These are phyloP conservation scores for Trifolium pratense DNA, from an alignment of 306 rosid species.

Conservation along the genomic window DNA sequence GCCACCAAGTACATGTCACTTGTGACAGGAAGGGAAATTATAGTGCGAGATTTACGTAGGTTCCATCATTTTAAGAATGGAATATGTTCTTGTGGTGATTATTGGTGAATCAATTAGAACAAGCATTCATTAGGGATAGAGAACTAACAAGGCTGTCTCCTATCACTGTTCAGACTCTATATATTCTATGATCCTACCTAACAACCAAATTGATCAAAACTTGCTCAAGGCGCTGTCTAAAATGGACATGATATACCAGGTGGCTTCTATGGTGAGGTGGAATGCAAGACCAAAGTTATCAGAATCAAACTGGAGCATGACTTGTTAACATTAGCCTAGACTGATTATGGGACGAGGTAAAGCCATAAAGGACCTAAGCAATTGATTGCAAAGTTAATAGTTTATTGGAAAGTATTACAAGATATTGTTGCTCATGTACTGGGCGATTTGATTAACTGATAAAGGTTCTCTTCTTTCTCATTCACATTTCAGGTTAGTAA, in stretches of 20 bases:
- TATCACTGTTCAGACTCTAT: background rate
- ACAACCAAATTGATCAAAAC: background rate
- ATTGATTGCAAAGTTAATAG: background rate
- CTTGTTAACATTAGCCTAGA: background rate
- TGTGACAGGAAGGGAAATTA: constrained; percentile 74
- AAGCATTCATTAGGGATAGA: background rate
- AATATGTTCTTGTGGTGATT: constrained; percentile 83
- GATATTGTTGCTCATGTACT: background rate
- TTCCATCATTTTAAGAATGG: constrained; percentile 89
- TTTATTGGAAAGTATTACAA: background rate
- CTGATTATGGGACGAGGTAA: background rate
- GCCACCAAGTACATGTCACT: constrained; percentile 84
- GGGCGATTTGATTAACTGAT: background rate
- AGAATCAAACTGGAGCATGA: background rate
- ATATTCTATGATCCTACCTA: background rate
- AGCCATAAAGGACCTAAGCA: background rate
- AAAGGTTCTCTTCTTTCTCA: background rate
- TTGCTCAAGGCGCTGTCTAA: background rate
- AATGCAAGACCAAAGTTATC: background rate
- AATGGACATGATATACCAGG: background rate
- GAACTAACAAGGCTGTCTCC: background rate
- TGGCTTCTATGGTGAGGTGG: background rate
- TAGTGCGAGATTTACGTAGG: constrained; percentile 85
- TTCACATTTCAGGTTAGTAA: background rate
- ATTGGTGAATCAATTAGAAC: constrained; percentile 59